Evolutionary conservation across 345 rosid genomes (phyloP), one percentile per base, ranked within the genome.

Genomic region (Gossypium arboreum): DNA sequence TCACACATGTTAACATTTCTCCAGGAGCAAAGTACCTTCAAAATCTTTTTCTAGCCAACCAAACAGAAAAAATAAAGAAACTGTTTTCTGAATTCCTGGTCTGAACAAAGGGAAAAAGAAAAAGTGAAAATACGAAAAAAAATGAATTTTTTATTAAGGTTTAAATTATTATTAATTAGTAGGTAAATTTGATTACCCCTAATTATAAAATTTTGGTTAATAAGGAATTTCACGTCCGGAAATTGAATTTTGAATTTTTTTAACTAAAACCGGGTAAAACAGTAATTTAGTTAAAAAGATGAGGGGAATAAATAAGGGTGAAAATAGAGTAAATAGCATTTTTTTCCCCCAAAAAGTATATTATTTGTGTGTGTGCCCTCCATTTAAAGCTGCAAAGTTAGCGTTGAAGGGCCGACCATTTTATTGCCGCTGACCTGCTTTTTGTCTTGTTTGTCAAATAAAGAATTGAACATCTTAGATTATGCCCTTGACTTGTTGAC

Each of bases 191-290:
- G 80, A 82, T 81, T 82, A 84, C 77, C 83, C 87, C 90, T 77
- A 86, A 82, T 81, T 79, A 81, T 87, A 67, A 77, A 85, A 68
- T 84, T 57, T 79, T 78, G 85, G 89, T 89, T 89, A 73, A 89
- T 83, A 77, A 29, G 78, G 72, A 79, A 34, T 79, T 91, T 89
- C 83, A 81, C 84, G 92, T 91, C 94, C 92, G 97, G 59, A 84
- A 81, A 72, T 78, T 79, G 68, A 83, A 20, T 73, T 87, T 80
- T 52, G 85, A 89, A 80, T 73, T 74, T 50, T 65, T 71, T 72
- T 27, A 69, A 61, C 17, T n/a, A 54, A 63, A 55, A 72, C n/a
- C 77, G 87, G 85, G 11, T 52, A 41, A 65, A 62, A 64, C 48
- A 12, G 88, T 84, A 76, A 82, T 76, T 82, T 75, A 5, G 2